Percentiles rank a stretch among this genome's conserved stretches.
phyloP scores from a whole-genome alignment of 2,329 filamentous ascomycete genomes.

The Monilinia laxa region DNA sequence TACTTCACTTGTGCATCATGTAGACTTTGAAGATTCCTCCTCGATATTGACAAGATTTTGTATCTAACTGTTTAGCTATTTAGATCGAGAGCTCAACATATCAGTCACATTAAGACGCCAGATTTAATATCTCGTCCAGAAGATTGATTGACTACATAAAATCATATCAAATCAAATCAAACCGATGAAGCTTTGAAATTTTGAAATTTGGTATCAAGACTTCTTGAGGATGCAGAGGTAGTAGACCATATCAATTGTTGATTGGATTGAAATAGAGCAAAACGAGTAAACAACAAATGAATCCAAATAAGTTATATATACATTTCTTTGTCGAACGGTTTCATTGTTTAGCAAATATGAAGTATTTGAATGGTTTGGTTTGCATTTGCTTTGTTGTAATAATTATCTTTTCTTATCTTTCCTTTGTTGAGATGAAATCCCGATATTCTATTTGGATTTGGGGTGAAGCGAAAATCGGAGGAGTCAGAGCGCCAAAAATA shows the following conservation, averaged over 20 bases:
- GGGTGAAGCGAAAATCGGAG: conserved; percentile 18
- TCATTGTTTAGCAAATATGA: not conserved
- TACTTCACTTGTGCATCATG: conserved; percentile 11
- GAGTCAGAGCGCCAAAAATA: conserved; percentile 17
- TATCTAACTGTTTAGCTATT: not conserved
- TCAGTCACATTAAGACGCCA: not conserved
- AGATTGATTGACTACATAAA: not conserved
- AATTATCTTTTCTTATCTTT: conserved; percentile 5
- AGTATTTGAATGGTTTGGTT: no score
- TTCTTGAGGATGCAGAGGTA: not conserved
- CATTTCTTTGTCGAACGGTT: not conserved
- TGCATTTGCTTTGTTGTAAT: no score
- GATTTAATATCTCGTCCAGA: not conserved
- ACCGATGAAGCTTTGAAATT: not conserved
- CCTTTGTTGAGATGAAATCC: conserved; percentile 8
- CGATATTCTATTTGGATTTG: not conserved
- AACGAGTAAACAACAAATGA: not conserved
- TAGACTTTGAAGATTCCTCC: not conserved
- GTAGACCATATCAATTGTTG: not conserved
- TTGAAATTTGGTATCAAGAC: conserved; percentile 10
- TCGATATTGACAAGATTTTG: not conserved
- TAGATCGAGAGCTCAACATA: not conserved
- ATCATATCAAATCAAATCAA: no score
- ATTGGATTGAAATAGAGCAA: not conserved
- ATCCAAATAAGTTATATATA: not conserved